phyloP scores from a whole-genome alignment of 2,329 filamentous ascomycete genomes.

The Calonectria pauciramosa region DNA sequence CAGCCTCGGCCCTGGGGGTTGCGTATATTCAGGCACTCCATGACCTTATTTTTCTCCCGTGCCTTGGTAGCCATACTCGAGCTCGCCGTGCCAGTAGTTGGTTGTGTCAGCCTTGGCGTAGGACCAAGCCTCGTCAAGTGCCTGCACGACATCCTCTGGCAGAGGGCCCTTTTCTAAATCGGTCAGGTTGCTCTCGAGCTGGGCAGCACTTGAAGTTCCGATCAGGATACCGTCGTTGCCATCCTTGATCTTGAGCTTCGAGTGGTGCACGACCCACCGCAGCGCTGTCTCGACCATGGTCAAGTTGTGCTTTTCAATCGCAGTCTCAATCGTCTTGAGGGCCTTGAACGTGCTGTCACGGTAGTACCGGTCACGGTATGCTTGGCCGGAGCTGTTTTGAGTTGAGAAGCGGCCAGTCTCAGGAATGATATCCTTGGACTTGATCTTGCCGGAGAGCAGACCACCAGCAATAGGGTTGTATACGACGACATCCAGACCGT shows the following conservation, averaged over 20 bases:
- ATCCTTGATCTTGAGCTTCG: constrained; percentile 64
- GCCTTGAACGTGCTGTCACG: constrained; percentile 75
- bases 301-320: constrained; percentile 75
- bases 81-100: constrained; percentile 70
- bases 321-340: constrained; percentile 76
- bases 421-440: constrained; percentile 73
- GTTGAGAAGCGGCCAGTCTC: constrained; percentile 79
- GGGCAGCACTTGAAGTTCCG: constrained; percentile 69
- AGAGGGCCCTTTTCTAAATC: constrained; percentile 78
- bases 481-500: constrained; percentile 82
- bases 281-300: constrained; percentile 80
- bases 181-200: constrained; percentile 70
- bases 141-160: constrained; percentile 81
- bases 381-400: constrained; percentile 62
- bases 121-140: constrained; percentile 83
- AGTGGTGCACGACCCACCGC: constrained; percentile 82
- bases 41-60: constrained; percentile 55
- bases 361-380: constrained; percentile 80
- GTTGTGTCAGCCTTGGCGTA: constrained; percentile 71
- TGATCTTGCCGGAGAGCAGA: constrained; percentile 85
- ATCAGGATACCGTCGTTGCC: constrained; percentile 73
- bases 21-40: background rate
- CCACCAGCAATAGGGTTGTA: constrained; percentile 89
- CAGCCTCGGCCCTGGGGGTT: background rate
- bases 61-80: constrained; percentile 76